phyloP scores from a whole-genome alignment of 441 rosid species.

The Populus hybrid region DNA sequence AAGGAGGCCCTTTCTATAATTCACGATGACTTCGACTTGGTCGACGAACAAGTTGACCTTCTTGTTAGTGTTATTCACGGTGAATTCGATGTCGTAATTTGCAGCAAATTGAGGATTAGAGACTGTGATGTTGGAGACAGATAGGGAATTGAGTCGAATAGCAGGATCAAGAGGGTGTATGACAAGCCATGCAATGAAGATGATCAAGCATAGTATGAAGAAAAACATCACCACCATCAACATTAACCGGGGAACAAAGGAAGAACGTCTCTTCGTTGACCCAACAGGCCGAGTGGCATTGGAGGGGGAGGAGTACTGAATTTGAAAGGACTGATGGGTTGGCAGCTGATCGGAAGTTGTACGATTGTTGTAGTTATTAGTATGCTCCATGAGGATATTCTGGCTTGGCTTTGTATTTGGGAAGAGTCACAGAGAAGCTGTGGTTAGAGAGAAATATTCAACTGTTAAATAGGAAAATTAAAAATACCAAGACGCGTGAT shows the following conservation, averaged over 20 bases:
- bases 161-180: constrained; percentile 11
- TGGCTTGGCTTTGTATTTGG: not conserved
- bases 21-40: not conserved
- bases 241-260: not conserved
- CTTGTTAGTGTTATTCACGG: constrained; percentile 5
- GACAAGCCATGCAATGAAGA: constrained; percentile 12
- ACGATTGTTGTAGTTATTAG: not conserved
- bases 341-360: not conserved
- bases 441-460: too few relatives aligned
- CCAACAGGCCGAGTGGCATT: not conserved
- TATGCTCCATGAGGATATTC: not conserved
- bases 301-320: not conserved
- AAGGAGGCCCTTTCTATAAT: not conserved
- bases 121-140: constrained; percentile 8
- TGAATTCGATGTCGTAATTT: constrained; percentile 2
- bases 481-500: not conserved
- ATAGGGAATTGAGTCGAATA: constrained; percentile 10
- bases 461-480: too few relatives aligned
- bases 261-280: not conserved
- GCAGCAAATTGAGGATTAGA: constrained; percentile 4
- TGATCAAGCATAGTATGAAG: constrained; percentile 2
- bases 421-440: not conserved
- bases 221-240: not conserved
- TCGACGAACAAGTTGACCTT: constrained; percentile 15
- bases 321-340: not conserved